Conservation (phyloP, 2,329 filamentous ascomycete genomes). For the Pseudopithomyces maydicus region DNA sequence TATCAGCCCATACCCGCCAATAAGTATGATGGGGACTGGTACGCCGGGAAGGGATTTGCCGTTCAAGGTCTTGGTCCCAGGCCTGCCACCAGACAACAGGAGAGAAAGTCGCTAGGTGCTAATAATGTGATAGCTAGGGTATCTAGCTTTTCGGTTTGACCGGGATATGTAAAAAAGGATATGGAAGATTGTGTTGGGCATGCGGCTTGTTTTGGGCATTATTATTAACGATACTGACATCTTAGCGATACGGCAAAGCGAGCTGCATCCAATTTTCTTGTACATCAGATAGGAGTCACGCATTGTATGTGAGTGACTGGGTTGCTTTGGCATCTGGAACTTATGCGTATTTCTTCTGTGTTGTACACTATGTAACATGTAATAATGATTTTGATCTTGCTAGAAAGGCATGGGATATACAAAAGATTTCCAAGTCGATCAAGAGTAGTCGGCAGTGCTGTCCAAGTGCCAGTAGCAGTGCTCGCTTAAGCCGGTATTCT, state of each 20-base stretch:
- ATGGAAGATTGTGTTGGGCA: no score
- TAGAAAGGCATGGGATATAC: neutral
- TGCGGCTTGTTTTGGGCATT: no score
- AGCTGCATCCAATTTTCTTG: no score
- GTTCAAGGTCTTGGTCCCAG: conserved; percentile 40
- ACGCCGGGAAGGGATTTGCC: conserved; percentile 24
- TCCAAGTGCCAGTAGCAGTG: neutral
- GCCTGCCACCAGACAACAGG: conserved; percentile 27
- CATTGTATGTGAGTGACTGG: no score
- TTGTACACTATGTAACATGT: neutral
- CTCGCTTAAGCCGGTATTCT: conserved; percentile 6
- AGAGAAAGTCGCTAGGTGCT: conserved; percentile 32
- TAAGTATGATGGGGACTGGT: conserved; percentile 4
- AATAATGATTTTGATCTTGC: neutral
- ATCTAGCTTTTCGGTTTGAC: neutral
- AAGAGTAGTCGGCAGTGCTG: no score
- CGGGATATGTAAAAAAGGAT: no score
- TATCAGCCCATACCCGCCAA: conserved; percentile 32
- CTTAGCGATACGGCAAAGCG: no score
- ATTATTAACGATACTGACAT: no score
- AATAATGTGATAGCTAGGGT: neutral
- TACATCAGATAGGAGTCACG: no score
- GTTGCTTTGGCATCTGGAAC: neutral
- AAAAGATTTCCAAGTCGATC: no score
- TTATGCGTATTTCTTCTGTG: neutral